Evolutionary conservation across 2,329 filamentous ascomycete genomes (phyloP).

Genomic region (Aspergillus thermomutatus): DNA sequence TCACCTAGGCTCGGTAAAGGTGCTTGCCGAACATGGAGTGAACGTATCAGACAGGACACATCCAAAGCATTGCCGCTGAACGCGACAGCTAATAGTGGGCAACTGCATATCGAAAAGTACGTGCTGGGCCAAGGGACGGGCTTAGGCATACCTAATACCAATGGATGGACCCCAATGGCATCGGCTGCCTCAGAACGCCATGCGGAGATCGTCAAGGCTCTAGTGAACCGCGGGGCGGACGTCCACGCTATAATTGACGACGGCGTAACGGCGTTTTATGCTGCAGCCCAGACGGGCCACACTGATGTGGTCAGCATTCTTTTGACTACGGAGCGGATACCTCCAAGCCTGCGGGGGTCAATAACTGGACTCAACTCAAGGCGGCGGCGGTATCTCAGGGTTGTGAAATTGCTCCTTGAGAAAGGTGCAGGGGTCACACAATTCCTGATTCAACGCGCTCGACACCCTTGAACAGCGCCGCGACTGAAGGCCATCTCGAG

Average conservation of each 20-base stretch:
- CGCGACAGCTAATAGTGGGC: background rate
- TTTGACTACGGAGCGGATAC: background rate
- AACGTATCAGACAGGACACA: background rate
- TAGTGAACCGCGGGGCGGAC: background rate
- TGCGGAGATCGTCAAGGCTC: background rate
- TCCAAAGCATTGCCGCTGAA: background rate
- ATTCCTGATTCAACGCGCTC: background rate
- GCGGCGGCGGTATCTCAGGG: background rate
- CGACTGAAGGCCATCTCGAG: background rate
- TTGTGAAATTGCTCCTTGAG: background rate
- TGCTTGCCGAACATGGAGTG: slow-evolving; percentile 1
- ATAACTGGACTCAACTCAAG: background rate
- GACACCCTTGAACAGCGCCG: background rate
- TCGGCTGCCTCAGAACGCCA: background rate
- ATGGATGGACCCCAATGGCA: background rate
- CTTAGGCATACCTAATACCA: background rate
- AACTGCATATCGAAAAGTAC: background rate
- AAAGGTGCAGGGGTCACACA: background rate
- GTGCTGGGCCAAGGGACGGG: background rate
- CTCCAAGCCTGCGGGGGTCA: background rate
- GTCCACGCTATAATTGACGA: background rate
- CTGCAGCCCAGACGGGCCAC: background rate
- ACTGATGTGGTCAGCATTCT: background rate
- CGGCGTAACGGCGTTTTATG: background rate
- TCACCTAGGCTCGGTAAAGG: background rate